Evolutionary conservation across 208 protist genomes (phyloP).

Genomic region (Trypanosoma melophagium): DNA sequence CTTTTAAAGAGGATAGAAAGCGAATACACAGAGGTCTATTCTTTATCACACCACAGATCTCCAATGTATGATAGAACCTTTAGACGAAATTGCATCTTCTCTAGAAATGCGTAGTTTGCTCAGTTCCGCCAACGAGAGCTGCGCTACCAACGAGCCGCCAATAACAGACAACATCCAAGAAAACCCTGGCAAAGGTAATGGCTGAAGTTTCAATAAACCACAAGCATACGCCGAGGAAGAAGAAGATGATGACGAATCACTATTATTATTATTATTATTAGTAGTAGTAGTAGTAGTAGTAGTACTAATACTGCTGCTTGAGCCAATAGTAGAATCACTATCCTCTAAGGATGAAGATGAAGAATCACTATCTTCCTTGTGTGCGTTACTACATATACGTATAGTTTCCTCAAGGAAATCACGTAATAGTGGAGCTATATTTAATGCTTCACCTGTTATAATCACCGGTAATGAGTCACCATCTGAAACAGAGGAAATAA

Average conservation of each 20-base stretch:
- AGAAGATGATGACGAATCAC: constrained; percentile 1
- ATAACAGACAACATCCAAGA: constrained; percentile 63
- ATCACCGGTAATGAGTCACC: constrained; percentile 36
- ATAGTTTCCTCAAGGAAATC: constrained; percentile 38
- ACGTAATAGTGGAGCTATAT: constrained; percentile 39
- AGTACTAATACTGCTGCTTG: no score
- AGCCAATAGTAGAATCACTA: no score
- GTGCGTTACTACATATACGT: constrained; percentile 16
- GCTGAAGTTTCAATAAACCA: constrained; percentile 37
- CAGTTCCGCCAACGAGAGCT: constrained; percentile 48
- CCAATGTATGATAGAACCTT: constrained; percentile 56
- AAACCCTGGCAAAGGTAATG: constrained; percentile 30
- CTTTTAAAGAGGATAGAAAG: constrained; percentile 19
- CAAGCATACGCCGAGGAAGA: constrained; percentile 2
- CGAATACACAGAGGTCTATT: background rate
- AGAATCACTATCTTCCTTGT: background rate
- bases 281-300: no score
- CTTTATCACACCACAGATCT: constrained; percentile 39
- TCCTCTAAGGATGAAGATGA: constrained; percentile 15
- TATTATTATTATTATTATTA: no score
- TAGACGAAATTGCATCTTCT: constrained; percentile 44
- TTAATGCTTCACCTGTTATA: constrained; percentile 55
- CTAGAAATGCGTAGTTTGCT: constrained; percentile 40
- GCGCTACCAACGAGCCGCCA: constrained; percentile 50
- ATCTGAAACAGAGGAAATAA: constrained; percentile 40